Percentiles rank a stretch among this genome's conserved stretches.
Evolutionary conservation across 495 filamentous ascomycete species (phyloP).

Genomic region (Penicillium coffeae): DNA sequence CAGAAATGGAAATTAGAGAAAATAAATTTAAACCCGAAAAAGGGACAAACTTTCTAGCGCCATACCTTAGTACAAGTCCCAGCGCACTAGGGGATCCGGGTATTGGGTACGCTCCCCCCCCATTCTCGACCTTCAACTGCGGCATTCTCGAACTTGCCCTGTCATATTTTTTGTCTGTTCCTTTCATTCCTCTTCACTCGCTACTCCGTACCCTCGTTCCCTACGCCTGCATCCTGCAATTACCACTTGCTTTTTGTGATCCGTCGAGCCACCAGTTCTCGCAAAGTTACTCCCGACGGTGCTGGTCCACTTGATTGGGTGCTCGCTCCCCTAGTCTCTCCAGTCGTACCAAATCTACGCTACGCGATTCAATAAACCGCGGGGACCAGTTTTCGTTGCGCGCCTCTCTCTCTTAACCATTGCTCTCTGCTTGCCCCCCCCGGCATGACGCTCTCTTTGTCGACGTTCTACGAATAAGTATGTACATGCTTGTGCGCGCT

Average conservation of each 20-base stretch:
- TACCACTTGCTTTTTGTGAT: slow-evolving; percentile 17
- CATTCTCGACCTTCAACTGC: slow-evolving; percentile 6
- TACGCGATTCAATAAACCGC: slow-evolving; percentile 11
- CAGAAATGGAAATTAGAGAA: neutral
- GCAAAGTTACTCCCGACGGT: neutral
- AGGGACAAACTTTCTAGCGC: slow-evolving; percentile 1
- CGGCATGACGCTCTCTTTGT: slow-evolving; percentile 27
- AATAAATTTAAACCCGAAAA: neutral
- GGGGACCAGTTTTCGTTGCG: slow-evolving; percentile 6
- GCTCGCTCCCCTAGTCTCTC: slow-evolving; percentile 9
- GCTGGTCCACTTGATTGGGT: slow-evolving; percentile 14
- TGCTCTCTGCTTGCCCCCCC: slow-evolving; percentile 1
- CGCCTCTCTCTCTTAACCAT: slow-evolving; percentile 3
- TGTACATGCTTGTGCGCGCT: neutral
- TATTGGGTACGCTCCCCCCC: neutral
- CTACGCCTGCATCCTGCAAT: slow-evolving; percentile 3
- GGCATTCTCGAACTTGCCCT: slow-evolving; percentile 5
- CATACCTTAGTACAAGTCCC: slow-evolving; percentile 1
- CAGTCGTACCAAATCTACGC: slow-evolving; percentile 1
- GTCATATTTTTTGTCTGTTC: slow-evolving; percentile 6
- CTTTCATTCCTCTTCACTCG: neutral
- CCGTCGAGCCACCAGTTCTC: slow-evolving; percentile 11
- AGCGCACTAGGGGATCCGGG: neutral
- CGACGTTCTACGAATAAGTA: slow-evolving; percentile 6
- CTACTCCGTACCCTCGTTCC: neutral